Conservation (phyloP, 805 yeast species). For the Kodamaea fukazawae region DNA sequence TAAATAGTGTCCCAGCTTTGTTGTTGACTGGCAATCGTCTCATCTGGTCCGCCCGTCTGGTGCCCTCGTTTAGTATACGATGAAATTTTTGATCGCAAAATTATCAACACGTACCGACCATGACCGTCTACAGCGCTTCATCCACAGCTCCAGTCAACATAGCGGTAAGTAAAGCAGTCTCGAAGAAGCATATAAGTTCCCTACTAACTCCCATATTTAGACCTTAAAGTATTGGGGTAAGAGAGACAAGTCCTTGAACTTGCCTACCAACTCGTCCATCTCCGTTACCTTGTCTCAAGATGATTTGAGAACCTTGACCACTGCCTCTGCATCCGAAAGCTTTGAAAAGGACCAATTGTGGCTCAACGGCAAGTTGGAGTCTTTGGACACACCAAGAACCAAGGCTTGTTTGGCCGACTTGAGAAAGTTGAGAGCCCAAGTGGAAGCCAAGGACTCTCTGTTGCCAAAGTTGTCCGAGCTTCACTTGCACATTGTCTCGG, state of each 20-base stretch:
- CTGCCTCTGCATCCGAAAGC: slow-evolving; percentile 65
- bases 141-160: slow-evolving; percentile 97
- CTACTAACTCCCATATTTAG: slow-evolving; percentile 28
- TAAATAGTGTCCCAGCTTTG: no score
- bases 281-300: slow-evolving; percentile 91
- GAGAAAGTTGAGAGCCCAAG: slow-evolving; percentile 58
- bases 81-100: not conserved
- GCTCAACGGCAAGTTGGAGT: slow-evolving; percentile 83
- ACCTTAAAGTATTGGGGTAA: slow-evolving; percentile 99
- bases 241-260: slow-evolving; percentile 80
- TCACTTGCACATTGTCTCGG: slow-evolving; percentile 79
- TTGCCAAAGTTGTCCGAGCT: slow-evolving; percentile 62
- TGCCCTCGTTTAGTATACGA: slow-evolving; percentile 2
- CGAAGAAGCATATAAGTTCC: not conserved
- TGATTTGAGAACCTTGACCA: slow-evolving; percentile 87
- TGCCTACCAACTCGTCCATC: slow-evolving; percentile 95
- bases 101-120: slow-evolving; percentile 15
- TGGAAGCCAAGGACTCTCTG: slow-evolving; percentile 54
- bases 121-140: slow-evolving; percentile 67
- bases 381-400: slow-evolving; percentile 60
- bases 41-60: no score
- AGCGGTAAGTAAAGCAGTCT: slow-evolving; percentile 48
- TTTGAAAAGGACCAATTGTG: slow-evolving; percentile 68
- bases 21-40: no score
- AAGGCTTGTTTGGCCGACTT: slow-evolving; percentile 75